Evolutionary conservation across 768 basidiomycete species (phyloP).

Genomic region (Termitomyces sp.): DNA sequence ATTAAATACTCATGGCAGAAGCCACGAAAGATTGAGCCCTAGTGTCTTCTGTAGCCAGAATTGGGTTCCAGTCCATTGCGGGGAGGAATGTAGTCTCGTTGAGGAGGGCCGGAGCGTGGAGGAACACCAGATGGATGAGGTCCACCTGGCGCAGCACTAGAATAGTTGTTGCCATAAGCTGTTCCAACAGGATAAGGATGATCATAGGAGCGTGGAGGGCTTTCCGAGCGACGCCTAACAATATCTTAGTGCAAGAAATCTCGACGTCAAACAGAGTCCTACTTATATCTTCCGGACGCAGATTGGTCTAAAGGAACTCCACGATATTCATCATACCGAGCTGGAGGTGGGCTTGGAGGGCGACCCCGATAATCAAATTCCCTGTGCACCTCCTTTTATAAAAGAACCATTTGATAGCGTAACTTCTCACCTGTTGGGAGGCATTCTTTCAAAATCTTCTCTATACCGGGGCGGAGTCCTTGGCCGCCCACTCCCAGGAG

Average conservation of each 20-base stretch:
- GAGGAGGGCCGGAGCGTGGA: constrained; percentile 15
- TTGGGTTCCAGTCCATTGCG: constrained; percentile 35
- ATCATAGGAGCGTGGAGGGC: constrained; percentile 56
- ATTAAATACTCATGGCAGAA: constrained; percentile 8
- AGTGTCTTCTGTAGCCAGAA: constrained; percentile 34
- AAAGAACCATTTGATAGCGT: background rate
- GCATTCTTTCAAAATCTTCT: constrained; percentile 59
- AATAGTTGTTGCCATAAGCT: constrained; percentile 45
- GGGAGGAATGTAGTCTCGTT: constrained; percentile 43
- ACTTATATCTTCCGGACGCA: constrained; percentile 43
- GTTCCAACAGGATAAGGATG: constrained; percentile 33
- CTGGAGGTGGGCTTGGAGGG: constrained; percentile 46
- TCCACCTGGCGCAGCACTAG: constrained; percentile 31
- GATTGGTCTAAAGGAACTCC: constrained; percentile 39
- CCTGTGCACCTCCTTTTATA: constrained; percentile 23
- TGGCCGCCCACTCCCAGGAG: constrained; percentile 48
- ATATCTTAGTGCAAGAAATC: background rate
- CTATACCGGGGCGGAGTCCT: constrained; percentile 52
- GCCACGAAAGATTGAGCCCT: constrained; percentile 10
- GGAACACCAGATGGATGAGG: constrained; percentile 28
- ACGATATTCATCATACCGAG: constrained; percentile 48
- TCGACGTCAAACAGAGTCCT: constrained; percentile 5
- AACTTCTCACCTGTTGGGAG: constrained; percentile 44
- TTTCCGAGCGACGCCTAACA: constrained; percentile 65
- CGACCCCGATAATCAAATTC: constrained; percentile 56